A percentile compares a stretch with the other conserved stretches of the same genome.
Conservation (phyloP, 1,284 basidiomycete species). For the Ganoderma multipileum region DNA sequence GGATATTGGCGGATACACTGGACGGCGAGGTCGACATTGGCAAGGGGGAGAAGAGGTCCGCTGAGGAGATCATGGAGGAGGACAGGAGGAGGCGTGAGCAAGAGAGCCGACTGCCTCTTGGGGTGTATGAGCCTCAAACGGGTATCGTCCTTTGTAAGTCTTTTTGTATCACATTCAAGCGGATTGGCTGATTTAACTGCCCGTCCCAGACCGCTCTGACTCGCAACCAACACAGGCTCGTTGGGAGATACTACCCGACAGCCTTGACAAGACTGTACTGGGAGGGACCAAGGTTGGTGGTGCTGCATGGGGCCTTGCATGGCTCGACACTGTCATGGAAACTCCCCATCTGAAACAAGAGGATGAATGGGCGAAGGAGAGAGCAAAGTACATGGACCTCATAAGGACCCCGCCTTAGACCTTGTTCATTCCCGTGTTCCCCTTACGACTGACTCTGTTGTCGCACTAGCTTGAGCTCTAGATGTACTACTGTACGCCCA, state of each 20-base stretch:
- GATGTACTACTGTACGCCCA: conserved; percentile 7
- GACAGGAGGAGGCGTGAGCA: conserved; percentile 34
- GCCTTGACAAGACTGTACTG: conserved; percentile 52
- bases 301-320: conserved; percentile 79
- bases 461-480: conserved; percentile 5
- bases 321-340: conserved; percentile 79
- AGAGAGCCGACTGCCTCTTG: conserved; percentile 53
- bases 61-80: conserved; percentile 38
- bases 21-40: conserved; percentile 24
- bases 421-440: background rate
- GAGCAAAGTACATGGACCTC: conserved; percentile 28
- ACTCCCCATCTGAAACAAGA: conserved; percentile 26
- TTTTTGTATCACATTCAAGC: conserved; percentile 9
- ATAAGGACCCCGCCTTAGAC: conserved; percentile 3
- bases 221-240: conserved; percentile 71
- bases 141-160: conserved; percentile 71
- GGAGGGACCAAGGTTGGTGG: conserved; percentile 79
- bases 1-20: conserved; percentile 40
- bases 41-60: conserved; percentile 33
- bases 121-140: conserved; percentile 78
- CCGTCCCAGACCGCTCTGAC: conserved; percentile 64
- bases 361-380: conserved; percentile 25
- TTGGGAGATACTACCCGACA: conserved; percentile 65
- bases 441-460: background rate
- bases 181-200: conserved; percentile 20